Percentiles rank a stretch among this genome's conserved stretches.
These are phyloP conservation scores for Neospermospora avenae DNA, from an alignment of 2,329 filamentous ascomycete genomes.

Conservation along the genomic window DNA sequence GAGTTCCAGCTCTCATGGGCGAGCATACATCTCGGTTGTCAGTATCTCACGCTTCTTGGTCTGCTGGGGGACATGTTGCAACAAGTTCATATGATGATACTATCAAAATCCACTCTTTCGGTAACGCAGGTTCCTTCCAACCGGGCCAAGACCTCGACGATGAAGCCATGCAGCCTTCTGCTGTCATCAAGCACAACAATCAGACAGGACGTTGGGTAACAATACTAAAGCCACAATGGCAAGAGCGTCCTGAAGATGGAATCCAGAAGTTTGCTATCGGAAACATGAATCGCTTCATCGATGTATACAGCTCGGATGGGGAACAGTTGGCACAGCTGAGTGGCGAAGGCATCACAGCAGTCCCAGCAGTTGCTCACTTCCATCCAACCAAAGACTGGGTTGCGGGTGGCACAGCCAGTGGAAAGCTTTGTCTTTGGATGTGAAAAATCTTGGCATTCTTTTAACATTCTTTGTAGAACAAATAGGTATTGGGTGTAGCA, in stretches of 20 bases:
- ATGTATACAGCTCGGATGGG: constrained; percentile 79
- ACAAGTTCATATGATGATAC: constrained; percentile 95
- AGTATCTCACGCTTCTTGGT: constrained; percentile 92
- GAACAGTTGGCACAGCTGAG: constrained; percentile 85
- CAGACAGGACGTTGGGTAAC: constrained; percentile 95
- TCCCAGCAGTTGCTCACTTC: constrained; percentile 88
- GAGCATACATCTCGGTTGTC: constrained; percentile 80
- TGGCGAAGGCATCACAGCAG: constrained; percentile 87
- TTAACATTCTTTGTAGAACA: not conserved
- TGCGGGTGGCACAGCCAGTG: constrained; percentile 84
- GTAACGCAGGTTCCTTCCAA: constrained; percentile 56
- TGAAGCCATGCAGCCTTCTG: constrained; percentile 64
- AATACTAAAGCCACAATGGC: constrained; percentile 82
- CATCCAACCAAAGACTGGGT: constrained; percentile 90
- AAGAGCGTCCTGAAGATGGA: constrained; percentile 70
- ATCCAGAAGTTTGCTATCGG: constrained; percentile 88
- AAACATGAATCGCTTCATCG: constrained; percentile 97
- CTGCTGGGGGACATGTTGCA: constrained; percentile 76
- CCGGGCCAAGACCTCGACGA: constrained; percentile 55
- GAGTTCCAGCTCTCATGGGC: constrained; percentile 67
- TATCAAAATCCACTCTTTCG: constrained; percentile 85
- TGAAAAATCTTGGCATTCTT: not conserved
- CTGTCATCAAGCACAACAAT: constrained; percentile 80
- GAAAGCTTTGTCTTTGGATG: constrained; percentile 71
- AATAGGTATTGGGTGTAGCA: not conserved